Percentiles rank a stretch among this genome's conserved stretches.
phyloP scores from a whole-genome alignment of 2,329 filamentous ascomycete genomes.

The Aspergillus chevalieri region DNA sequence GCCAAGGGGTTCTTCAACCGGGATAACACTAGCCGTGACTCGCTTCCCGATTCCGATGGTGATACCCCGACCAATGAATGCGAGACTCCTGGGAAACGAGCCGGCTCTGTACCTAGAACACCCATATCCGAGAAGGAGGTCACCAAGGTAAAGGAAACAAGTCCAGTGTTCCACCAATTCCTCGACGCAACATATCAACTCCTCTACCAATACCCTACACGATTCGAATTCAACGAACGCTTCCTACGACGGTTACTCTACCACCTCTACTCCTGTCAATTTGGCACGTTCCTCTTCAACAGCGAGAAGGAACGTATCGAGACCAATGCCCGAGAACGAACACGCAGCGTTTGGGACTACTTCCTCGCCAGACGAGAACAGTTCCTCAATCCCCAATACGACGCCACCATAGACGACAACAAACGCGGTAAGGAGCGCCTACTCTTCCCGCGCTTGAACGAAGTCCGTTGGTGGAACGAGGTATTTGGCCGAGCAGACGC shows the following conservation, averaged over 20 bases:
- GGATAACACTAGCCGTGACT: constrained; percentile 61
- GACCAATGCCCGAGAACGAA: constrained; percentile 61
- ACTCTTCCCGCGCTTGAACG: constrained; percentile 68
- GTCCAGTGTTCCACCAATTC: constrained; percentile 96
- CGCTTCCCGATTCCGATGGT: constrained; percentile 56
- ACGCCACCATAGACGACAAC: constrained; percentile 68
- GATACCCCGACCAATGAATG: constrained; percentile 46
- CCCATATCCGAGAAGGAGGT: constrained; percentile 54
- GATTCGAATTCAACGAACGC: constrained; percentile 94
- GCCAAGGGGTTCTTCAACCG: constrained; percentile 89
- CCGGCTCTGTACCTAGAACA: constrained; percentile 25
- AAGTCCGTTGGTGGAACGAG: constrained; percentile 92
- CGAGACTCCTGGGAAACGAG: constrained; percentile 36
- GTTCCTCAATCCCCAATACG: constrained; percentile 77
- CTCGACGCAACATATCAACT: constrained; percentile 91
- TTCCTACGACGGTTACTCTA: constrained; percentile 86
- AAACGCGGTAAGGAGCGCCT: constrained; percentile 74
- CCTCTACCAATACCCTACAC: constrained; percentile 72
- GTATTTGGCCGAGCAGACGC: constrained; percentile 77
- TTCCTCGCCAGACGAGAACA: constrained; percentile 75
- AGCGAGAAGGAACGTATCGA: constrained; percentile 82
- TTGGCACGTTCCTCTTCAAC: constrained; percentile 94
- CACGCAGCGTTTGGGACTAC: constrained; percentile 90
- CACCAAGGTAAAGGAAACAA: constrained; percentile 79
- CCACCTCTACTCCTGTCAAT: constrained; percentile 92